A percentile compares a stretch with the other conserved stretches of the same genome.
Conservation (phyloP, 2,329 filamentous ascomycete genomes). For the Aspergillus transmontanensis region DNA sequence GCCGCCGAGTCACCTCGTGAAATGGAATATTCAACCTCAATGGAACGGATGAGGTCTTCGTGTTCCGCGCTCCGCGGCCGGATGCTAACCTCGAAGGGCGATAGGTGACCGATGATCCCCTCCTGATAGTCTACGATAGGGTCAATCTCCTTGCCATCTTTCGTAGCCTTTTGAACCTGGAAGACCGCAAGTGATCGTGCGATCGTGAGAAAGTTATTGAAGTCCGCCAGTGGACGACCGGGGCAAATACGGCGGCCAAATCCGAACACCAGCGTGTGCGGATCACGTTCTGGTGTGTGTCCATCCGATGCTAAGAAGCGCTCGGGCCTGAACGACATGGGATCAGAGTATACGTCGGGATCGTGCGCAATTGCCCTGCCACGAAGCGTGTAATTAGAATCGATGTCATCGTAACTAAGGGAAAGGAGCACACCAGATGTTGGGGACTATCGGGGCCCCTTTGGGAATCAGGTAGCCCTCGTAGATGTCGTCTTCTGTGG, state of each 20-base stretch:
- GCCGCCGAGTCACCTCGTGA: neutral
- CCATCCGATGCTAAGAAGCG: slow-evolving; percentile 39
- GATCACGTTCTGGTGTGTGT: slow-evolving; percentile 40
- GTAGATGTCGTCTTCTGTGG: slow-evolving; percentile 28
- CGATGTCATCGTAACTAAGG: too few species aligned
- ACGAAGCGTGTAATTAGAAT: neutral
- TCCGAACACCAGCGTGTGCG: slow-evolving; percentile 33
- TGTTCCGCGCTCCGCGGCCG: slow-evolving; percentile 37
- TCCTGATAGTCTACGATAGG: slow-evolving; percentile 38
- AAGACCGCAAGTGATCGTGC: slow-evolving; percentile 53
- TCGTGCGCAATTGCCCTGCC: slow-evolving; percentile 45
- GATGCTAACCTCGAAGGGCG: slow-evolving; percentile 37
- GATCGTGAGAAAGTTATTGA: slow-evolving; percentile 43
- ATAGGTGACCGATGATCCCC: slow-evolving; percentile 37
- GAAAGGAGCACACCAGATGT: slow-evolving; percentile 36
- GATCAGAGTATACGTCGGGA: slow-evolving; percentile 36
- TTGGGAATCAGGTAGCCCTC: slow-evolving; percentile 35
- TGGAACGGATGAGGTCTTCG: slow-evolving; percentile 29
- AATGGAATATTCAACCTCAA: slow-evolving; percentile 44
- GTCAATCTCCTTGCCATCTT: slow-evolving; percentile 31
- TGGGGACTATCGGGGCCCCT: slow-evolving; percentile 35
- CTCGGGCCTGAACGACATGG: slow-evolving; percentile 47
- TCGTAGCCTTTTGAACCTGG: slow-evolving; percentile 39
- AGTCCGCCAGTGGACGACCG: slow-evolving; percentile 43
- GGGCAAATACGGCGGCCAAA: slow-evolving; percentile 47